These are phyloP conservation scores for Stemphylium vesicarium DNA, from an alignment of 2,329 filamentous ascomycete species.

Conservation along the genomic window DNA sequence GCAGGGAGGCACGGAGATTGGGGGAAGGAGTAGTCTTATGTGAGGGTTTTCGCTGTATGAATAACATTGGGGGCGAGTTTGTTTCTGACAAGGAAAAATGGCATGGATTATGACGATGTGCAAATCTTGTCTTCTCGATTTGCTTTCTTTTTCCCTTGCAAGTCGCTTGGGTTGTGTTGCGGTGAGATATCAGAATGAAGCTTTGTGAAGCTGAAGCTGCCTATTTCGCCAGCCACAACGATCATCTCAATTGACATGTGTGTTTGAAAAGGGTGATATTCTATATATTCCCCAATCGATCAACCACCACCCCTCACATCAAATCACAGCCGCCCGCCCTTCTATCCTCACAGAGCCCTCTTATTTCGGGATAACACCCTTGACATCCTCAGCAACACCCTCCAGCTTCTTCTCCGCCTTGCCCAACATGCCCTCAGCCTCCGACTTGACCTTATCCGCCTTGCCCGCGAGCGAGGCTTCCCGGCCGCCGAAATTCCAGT, in stretches of 20 bases:
- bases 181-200: no score
- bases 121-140: no score
- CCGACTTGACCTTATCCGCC: slow-evolving; percentile 23
- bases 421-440: slow-evolving; percentile 9
- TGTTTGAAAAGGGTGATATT: no score
- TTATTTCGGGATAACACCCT: slow-evolving; percentile 18
- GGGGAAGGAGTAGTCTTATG: slow-evolving; percentile 93
- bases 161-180: no score
- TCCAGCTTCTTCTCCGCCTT: slow-evolving; percentile 11
- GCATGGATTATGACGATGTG: no score
- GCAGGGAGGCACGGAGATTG: slow-evolving; percentile 89
- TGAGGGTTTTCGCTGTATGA: slow-evolving; percentile 46
- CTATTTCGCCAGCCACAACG: no score
- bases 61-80: no score
- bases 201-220: no score
- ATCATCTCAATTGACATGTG: no score
- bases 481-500: slow-evolving; percentile 61
- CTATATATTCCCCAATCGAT: neutral
- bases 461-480: slow-evolving; percentile 51
- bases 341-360: no score
- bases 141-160: no score
- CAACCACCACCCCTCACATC: neutral
- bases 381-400: slow-evolving; percentile 16
- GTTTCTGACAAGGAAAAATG: no score
- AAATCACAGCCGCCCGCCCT: neutral